A percentile compares a stretch with the other conserved stretches of the same genome.
Evolutionary conservation across 805 yeast genomes (phyloP).

Genomic region (Candida nemodendra): DNA sequence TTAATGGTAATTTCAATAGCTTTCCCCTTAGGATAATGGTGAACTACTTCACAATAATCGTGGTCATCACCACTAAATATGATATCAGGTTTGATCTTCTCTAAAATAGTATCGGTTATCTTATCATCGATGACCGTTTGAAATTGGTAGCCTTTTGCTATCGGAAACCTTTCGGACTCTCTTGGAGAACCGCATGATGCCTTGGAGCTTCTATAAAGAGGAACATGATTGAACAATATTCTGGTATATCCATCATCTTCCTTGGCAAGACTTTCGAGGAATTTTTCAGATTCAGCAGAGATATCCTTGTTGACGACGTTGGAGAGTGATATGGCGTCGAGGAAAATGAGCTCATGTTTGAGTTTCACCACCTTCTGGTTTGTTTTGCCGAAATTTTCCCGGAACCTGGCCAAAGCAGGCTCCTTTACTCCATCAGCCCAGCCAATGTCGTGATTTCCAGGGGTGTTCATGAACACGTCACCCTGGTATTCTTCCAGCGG

Average conservation of each 20-base stretch:
- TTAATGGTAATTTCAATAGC: constrained; percentile 76
- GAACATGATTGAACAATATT: constrained; percentile 82
- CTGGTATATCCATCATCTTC: constrained; percentile 47
- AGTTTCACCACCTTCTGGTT: constrained; percentile 52
- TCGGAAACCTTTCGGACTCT: constrained; percentile 70
- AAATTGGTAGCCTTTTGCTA: constrained; percentile 76
- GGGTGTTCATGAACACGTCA: constrained; percentile 42
- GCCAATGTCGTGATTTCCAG: constrained; percentile 98
- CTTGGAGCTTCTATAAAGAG: constrained; percentile 68
- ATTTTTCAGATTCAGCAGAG: constrained; percentile 46
- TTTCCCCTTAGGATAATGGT: constrained; percentile 10
- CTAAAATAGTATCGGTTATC: constrained; percentile 57
- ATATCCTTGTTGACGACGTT: constrained; percentile 49
- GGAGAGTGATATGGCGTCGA: constrained; percentile 84
- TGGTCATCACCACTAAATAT: constrained; percentile 95
- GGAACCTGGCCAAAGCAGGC: constrained; percentile 60
- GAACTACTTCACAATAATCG: constrained; percentile 64
- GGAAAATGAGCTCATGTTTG: constrained; percentile 70
- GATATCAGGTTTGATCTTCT: constrained; percentile 59
- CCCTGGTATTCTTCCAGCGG: constrained; percentile 45
- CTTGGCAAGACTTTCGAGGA: constrained; percentile 42
- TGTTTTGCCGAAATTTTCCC: constrained; percentile 70
- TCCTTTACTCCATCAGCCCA: constrained; percentile 72
- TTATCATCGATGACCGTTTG: constrained; percentile 79
- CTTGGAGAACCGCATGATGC: constrained; percentile 73